Evolutionary conservation across 805 yeast species (phyloP), one percentile per base, ranked within the genome.

Genomic region (Candida qinlingensis): DNA sequence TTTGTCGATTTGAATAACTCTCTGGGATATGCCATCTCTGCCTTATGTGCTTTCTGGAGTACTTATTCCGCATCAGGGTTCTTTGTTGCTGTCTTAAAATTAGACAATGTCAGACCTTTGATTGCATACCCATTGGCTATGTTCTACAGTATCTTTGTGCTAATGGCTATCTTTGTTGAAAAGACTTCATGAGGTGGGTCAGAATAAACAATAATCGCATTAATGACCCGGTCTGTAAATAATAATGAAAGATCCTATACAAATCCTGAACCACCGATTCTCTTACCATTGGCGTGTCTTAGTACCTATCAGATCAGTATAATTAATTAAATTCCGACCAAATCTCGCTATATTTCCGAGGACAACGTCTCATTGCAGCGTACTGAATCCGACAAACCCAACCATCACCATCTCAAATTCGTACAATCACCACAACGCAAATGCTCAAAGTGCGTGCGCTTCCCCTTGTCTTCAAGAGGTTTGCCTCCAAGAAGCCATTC

Each of bases 51-150:
- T 8, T 64, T 76, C 13, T 94, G 98, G 98, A 87, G 97, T 65
- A 89, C 98, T 0, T 84, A 82, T 68, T 81, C 97, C 1, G 88
- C 97, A 0, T 87, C 96, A 10, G 97, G 96, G 2, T 86, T 94
- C 62, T 88, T 94, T 56, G 94, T 89, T 50, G 79, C 92, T 9
- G 90, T 88, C 29, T 73, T 94, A 61, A 87, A 82, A 60, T 73
- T 94, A 50, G 81, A 83, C 45, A 87, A 90, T 57, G 96, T 92
- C 54, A 81, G 99, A 60, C 83, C 86, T 5, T 77, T 94, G 53
- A 85, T 94, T 50, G 99, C 97, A 2, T 94, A 94, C 62, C 99
- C 99, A 2, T 73, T 94, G 60, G 83, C 86, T 11, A 80, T 94
- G 70, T 92, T 92, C 64, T 94, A 94, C 73, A 81, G 91, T 49